A percentile compares a stretch with the other conserved stretches of the same genome.
phyloP scores from a whole-genome alignment of 768 basidiomycete genomes.

The Boletus rubropictus region DNA sequence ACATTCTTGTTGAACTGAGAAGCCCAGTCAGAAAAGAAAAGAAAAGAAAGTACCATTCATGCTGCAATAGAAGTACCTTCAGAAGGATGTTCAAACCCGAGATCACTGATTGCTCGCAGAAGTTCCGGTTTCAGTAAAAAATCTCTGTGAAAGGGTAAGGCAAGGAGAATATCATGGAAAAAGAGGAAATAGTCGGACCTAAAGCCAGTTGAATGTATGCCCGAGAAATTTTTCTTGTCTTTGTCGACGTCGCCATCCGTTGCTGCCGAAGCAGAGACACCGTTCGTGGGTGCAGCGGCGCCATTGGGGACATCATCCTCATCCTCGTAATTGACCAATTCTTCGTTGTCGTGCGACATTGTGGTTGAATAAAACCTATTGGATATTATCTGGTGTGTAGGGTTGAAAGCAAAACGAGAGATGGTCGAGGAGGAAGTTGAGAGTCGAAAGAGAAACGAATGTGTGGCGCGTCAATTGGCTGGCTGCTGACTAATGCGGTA shows the following conservation, averaged over 20 bases:
- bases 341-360: constrained; percentile 86
- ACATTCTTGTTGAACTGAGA: constrained; percentile 96
- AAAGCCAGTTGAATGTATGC: constrained; percentile 99
- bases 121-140: constrained; percentile 97
- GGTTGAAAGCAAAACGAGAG: constrained; percentile 17
- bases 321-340: constrained; percentile 93
- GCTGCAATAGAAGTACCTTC: constrained; percentile 58
- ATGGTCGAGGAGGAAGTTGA: constrained; percentile 17
- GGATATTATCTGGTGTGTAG: constrained; percentile 25
- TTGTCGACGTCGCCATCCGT: constrained; percentile 56
- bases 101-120: constrained; percentile 93
- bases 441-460: constrained; percentile 19
- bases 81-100: constrained; percentile 99
- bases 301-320: constrained; percentile 74
- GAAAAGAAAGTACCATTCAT: background rate
- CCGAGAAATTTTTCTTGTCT: constrained; percentile 97
- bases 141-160: constrained; percentile 58
- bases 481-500: constrained; percentile 24
- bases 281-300: constrained; percentile 41
- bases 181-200: constrained; percentile 48
- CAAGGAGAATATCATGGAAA: background rate
- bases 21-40: background rate
- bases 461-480: constrained; percentile 17
- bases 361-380: constrained; percentile 22
- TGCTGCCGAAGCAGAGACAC: constrained; percentile 42